Evolutionary conservation across 2,329 filamentous ascomycete genomes (phyloP), one percentile per base, ranked within the genome.

Genomic region (Exutisphaerella laricina): DNA sequence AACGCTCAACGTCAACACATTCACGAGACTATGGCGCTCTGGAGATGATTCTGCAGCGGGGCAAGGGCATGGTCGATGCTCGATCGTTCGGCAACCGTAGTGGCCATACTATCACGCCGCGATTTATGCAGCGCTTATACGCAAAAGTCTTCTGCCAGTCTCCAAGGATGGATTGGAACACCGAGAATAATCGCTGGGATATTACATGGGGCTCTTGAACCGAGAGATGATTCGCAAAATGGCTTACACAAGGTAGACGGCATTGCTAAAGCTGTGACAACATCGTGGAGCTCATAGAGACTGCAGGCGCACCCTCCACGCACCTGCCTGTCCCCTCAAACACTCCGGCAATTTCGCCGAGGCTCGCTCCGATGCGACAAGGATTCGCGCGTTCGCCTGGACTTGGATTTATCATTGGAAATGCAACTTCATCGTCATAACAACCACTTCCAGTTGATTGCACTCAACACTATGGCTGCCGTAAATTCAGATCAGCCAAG

Each of bases 71-170:
- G 20, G 10, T 34, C 21, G 34, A 38, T 13, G 28, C 20, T 4
- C 20, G 12, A 2, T 13, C 13, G n/a, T 53, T 54, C 12, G 48
- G 41, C 5, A 54, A 55, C 13, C 14, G 43, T 12, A 39, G 58
- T 14, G 50, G 43, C 47, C 66, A 68, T 40, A 47, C 37, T n/a
- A 58, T 74, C 23, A 72, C 63, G 2, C 47, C 58, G 8, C 63
- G 68, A 7, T 67, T 64, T 43, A 73, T 75, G 72, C 59, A 59
- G 39, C 61, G 70, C 22, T 47, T 74, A 12, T 75, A 71, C 61
- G 51, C 57, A 4, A 58, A 56, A 17, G 55, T 74, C 5, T 66
- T 72, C 39, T 48, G 46, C 2, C 60, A 68, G 41, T 68, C 66
- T 54, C 68, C 70, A 28, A 58, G 66, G 33, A 62, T 72, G 55